Percentiles rank a stretch among this genome's conserved stretches.
Evolutionary conservation across 768 basidiomycete species (phyloP).

Genomic region (Pisolithus marmoratus): DNA sequence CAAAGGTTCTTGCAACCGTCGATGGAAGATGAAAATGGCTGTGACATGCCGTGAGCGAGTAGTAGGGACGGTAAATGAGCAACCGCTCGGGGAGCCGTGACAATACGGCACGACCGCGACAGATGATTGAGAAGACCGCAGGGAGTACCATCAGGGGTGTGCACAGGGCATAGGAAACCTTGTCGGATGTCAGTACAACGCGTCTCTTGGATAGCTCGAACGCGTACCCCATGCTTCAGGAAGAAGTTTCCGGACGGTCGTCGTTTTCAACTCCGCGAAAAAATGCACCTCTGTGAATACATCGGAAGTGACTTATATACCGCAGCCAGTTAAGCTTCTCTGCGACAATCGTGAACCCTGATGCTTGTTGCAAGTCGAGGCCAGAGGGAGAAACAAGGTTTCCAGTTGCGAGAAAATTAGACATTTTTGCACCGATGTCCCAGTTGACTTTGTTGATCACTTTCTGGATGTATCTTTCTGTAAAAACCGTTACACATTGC

Average conservation of each 20-base stretch:
- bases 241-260: constrained; percentile 90
- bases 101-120: constrained; percentile 86
- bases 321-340: constrained; percentile 99
- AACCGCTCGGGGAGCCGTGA: constrained; percentile 70
- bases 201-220: neutral
- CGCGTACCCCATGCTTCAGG: constrained; percentile 94
- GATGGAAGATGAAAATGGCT: constrained; percentile 71
- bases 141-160: constrained; percentile 96
- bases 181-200: constrained; percentile 6
- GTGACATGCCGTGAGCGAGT: constrained; percentile 89
- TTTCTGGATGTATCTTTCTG: constrained; percentile 79
- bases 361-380: constrained; percentile 93
- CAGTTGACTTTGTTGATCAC: constrained; percentile 75
- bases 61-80: constrained; percentile 80
- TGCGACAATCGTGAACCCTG: constrained; percentile 98
- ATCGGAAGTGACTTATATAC: constrained; percentile 96
- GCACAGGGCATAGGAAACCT: constrained; percentile 98
- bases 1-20: constrained; percentile 80
- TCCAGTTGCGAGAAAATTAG: constrained; percentile 96
- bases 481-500: constrained; percentile 4
- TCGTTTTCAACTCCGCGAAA: constrained; percentile 98
- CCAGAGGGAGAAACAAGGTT: constrained; percentile 93
- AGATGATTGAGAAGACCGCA: constrained; percentile 98
- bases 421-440: constrained; percentile 84
- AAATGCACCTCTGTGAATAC: constrained; percentile 98